Conservation (phyloP, 2,329 filamentous ascomycete species). For the Calonectria pseudoreteaudii region DNA sequence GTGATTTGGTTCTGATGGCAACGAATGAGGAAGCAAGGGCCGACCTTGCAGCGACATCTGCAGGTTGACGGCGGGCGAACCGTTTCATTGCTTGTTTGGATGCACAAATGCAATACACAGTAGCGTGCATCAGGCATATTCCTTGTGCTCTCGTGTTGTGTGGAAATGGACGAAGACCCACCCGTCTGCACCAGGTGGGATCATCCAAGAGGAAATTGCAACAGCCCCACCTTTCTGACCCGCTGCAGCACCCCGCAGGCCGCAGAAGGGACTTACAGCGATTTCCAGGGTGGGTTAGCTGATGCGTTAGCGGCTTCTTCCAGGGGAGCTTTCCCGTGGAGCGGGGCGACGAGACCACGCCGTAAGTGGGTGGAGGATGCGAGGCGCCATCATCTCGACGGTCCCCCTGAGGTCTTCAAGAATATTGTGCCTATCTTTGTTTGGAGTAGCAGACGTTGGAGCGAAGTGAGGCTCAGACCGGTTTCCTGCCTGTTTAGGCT, state of each 20-base stretch:
- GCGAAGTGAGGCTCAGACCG: not conserved
- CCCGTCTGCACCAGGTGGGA: slow-evolving; percentile 24
- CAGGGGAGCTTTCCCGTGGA: slow-evolving; percentile 17
- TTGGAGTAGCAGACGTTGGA: not conserved
- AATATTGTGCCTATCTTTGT: not conserved
- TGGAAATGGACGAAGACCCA: slow-evolving; percentile 21
- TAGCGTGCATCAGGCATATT: slow-evolving; percentile 10
- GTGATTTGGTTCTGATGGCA: not conserved
- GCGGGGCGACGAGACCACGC: not conserved
- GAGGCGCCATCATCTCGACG: slow-evolving; percentile 3
- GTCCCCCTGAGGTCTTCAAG: slow-evolving; percentile 3
- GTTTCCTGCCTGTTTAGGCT: not conserved
- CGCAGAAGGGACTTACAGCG: slow-evolving; percentile 11
- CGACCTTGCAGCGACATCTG: slow-evolving; percentile 6
- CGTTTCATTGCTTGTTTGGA: not conserved
- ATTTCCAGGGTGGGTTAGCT: slow-evolving; percentile 5
- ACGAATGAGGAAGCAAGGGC: slow-evolving; percentile 8
- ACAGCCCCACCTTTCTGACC: slow-evolving; percentile 35
- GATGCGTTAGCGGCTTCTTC: not conserved
- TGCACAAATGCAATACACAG: not conserved
- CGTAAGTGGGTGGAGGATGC: not conserved
- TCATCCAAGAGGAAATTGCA: slow-evolving; percentile 42
- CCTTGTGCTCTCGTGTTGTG: slow-evolving; percentile 16
- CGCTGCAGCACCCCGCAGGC: slow-evolving; percentile 13
- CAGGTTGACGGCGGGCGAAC: slow-evolving; percentile 14